phyloP scores from a whole-genome alignment of 176 grass and related monocot genomes.

The Hyparrhenia diplandra region DNA sequence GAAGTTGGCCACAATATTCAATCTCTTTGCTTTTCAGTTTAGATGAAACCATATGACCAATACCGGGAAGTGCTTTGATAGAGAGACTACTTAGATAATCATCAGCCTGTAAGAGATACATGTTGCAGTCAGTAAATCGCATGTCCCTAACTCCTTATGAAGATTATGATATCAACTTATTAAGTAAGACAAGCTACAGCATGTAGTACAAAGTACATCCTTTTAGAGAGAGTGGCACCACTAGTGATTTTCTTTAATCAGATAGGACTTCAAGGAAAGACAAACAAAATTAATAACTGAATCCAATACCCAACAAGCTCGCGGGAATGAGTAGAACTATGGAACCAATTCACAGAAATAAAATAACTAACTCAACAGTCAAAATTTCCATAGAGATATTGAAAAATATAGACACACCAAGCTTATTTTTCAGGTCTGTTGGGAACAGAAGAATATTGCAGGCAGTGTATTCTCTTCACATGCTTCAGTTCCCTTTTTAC shows the following conservation, averaged over 20 bases:
- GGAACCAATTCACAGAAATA: neutral
- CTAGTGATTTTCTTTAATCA: neutral
- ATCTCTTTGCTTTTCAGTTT: conserved; percentile 70
- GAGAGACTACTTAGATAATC: conserved; percentile 72
- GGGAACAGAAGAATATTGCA: neutral
- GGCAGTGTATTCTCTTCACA: neutral
- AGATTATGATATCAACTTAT: neutral
- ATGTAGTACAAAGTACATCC: conserved; percentile 8
- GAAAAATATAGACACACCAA: neutral
- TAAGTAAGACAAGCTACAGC: neutral
- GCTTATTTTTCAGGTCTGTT: neutral
- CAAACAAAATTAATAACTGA: neutral
- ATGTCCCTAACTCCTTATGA: neutral
- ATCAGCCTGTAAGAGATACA: conserved; percentile 49
- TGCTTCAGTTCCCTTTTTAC: neutral
- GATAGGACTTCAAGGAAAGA: neutral
- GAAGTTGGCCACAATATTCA: conserved; percentile 69
- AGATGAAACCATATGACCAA: conserved; percentile 60
- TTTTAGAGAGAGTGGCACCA: neutral
- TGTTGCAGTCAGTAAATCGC: conserved; percentile 2
- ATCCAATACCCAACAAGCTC: neutral
- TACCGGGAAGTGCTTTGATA: conserved; percentile 82
- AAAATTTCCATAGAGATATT: neutral
- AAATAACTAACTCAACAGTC: neutral
- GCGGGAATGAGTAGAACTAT: no score